Evolutionary conservation across 768 basidiomycete genomes (phyloP).

Genomic region (Termitomyces sp.): DNA sequence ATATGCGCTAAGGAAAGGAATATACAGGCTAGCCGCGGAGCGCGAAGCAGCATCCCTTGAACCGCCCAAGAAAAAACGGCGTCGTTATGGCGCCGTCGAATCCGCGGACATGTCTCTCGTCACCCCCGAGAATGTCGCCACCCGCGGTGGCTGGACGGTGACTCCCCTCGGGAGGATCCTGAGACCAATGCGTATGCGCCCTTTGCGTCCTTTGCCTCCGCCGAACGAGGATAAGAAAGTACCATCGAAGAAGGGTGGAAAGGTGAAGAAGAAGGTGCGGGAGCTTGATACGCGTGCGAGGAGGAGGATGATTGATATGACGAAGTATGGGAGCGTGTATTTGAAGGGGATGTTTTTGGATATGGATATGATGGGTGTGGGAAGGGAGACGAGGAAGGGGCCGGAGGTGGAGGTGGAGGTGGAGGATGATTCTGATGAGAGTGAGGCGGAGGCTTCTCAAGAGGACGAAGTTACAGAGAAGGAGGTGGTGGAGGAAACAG

Average conservation of each 20-base stretch:
- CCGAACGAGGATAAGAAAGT: conserved; percentile 21
- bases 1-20: neutral
- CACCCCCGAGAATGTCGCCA: conserved; percentile 51
- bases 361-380: conserved; percentile 25
- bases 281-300: conserved; percentile 58
- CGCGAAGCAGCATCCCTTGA: conserved; percentile 23
- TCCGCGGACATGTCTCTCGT: conserved; percentile 64
- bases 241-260: conserved; percentile 13
- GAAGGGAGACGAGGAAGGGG: conserved; percentile 5
- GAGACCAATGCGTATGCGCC: conserved; percentile 68
- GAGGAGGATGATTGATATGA: conserved; percentile 67
- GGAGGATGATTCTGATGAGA: conserved; percentile 8
- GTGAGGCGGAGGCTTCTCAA: neutral
- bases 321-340: conserved; percentile 65
- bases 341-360: conserved; percentile 70
- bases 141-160: conserved; percentile 63
- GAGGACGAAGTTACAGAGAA: conserved; percentile 9
- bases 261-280: conserved; percentile 40
- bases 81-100: conserved; percentile 35
- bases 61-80: conserved; percentile 44
- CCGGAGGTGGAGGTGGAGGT: conserved; percentile 15
- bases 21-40: conserved; percentile 31
- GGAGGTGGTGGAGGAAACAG: conserved; percentile 10
- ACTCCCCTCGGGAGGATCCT: conserved; percentile 65
- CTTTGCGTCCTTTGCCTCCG: conserved; percentile 52